Percentiles rank a stretch among this genome's conserved stretches.
These are phyloP conservation scores for Omphalotus guepiniiformis DNA, from an alignment of 768 basidiomycete genomes.

Conservation along the genomic window DNA sequence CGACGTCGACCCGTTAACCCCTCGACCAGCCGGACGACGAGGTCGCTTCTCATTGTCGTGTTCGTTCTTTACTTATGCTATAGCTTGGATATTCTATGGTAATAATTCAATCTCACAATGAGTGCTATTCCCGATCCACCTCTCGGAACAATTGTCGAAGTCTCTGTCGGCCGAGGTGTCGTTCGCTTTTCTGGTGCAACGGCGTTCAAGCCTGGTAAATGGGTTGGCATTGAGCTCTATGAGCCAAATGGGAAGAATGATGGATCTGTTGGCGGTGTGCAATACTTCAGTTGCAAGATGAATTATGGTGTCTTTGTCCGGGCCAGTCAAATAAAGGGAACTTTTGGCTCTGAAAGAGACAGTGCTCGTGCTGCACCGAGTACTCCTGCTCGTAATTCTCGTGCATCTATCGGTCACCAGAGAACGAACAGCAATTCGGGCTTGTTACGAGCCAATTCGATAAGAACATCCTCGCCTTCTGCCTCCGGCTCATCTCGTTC, in stretches of 20 bases:
- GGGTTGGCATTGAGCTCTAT: slow-evolving; percentile 90
- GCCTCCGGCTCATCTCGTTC: slow-evolving; percentile 55
- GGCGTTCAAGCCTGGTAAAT: slow-evolving; percentile 82
- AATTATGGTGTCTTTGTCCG: slow-evolving; percentile 87
- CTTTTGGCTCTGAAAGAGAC: slow-evolving; percentile 45
- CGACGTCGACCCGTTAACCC: too few species aligned
- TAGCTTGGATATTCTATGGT: too few species aligned
- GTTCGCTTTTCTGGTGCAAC: slow-evolving; percentile 86
- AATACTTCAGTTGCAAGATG: slow-evolving; percentile 78
- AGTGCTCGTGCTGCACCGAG: slow-evolving; percentile 11
- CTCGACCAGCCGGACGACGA: too few species aligned
- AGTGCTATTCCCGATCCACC: slow-evolving; percentile 19
- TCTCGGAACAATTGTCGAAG: slow-evolving; percentile 74
- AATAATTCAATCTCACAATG: too few species aligned
- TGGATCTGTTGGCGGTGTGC: slow-evolving; percentile 72
- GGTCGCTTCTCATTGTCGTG: too few species aligned
- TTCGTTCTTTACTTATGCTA: too few species aligned
- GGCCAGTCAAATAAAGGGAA: slow-evolving; percentile 73
- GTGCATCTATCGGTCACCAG: slow-evolving; percentile 46
- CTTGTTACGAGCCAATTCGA: slow-evolving; percentile 34
- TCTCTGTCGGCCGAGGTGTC: slow-evolving; percentile 72
- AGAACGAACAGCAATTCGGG: slow-evolving; percentile 49
- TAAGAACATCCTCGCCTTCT: slow-evolving; percentile 40
- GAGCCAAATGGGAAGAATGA: slow-evolving; percentile 93
- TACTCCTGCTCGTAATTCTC: slow-evolving; percentile 25